phyloP scores from a whole-genome alignment of 345 rosid species.

The Eucalyptus pumila region DNA sequence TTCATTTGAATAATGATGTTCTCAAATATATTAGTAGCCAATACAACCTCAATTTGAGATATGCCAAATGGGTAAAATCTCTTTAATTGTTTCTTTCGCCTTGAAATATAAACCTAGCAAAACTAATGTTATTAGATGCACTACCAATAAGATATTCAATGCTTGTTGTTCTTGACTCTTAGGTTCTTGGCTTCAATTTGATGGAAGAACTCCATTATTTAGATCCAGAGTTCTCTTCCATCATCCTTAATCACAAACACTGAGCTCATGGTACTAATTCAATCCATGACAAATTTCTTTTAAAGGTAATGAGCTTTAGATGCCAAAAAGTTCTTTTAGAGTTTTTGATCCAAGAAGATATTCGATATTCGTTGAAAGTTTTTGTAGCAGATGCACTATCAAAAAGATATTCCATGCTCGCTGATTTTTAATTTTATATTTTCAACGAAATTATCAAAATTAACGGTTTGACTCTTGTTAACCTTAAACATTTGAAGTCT shows the following conservation, averaged over 20 bases:
- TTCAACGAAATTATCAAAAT: fast-evolving
- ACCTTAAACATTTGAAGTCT: not conserved
- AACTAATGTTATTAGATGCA: not conserved
- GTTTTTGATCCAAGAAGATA: no score
- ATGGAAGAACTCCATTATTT: not conserved
- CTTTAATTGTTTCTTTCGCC: not conserved
- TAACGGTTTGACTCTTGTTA: not conserved
- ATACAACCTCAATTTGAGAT: not conserved
- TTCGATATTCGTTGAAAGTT: no score
- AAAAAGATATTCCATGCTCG: no score
- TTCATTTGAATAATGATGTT: not conserved
- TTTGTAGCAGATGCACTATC: no score
- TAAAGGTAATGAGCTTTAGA: not conserved
- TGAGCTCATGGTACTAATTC: not conserved
- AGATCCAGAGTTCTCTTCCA: not conserved
- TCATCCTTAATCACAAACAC: not conserved
- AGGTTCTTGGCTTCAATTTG: not conserved
- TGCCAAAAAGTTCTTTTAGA: not conserved
- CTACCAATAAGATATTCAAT: not conserved
- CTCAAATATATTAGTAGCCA: not conserved
- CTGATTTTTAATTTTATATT: fast-evolving
- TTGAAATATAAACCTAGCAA: not conserved
- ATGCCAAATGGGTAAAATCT: not conserved
- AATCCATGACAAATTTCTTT: not conserved
- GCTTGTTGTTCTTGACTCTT: not conserved